phyloP scores from a whole-genome alignment of 2,329 filamentous ascomycete species.

The Basipetospora chlamydospora region DNA sequence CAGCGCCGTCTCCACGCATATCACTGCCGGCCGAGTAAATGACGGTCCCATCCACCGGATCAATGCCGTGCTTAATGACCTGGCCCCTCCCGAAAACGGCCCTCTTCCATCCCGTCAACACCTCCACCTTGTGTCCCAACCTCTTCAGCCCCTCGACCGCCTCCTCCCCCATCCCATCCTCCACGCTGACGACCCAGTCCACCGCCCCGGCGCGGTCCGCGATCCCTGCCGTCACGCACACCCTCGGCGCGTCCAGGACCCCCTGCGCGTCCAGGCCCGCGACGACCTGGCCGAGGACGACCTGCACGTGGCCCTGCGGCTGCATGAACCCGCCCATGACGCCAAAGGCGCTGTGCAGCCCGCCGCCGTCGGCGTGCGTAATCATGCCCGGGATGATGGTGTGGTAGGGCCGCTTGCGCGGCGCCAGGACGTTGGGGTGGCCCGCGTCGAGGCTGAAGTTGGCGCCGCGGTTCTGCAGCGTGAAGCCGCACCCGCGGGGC shows the following conservation, averaged over 20 bases:
- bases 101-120: constrained; percentile 51
- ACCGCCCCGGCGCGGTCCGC: constrained; percentile 42
- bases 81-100: constrained; percentile 74
- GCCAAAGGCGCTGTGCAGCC: constrained; percentile 73
- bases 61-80: constrained; percentile 64
- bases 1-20: constrained; percentile 65
- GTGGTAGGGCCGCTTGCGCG: constrained; percentile 83
- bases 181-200: constrained; percentile 57
- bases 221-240: constrained; percentile 70
- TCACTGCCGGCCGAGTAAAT: constrained; percentile 88
- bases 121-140: constrained; percentile 59
- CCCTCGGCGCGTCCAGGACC: constrained; percentile 77
- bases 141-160: constrained; percentile 51
- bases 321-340: constrained; percentile 99
- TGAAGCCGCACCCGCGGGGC: constrained; percentile 76
- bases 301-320: constrained; percentile 90
- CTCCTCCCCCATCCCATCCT: constrained; percentile 63
- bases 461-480: constrained; percentile 80
- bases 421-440: constrained; percentile 70
- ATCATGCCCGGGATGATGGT: constrained; percentile 92
- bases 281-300: constrained; percentile 75
- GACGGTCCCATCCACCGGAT: constrained; percentile 49
- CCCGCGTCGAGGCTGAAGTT: constrained; percentile 60
- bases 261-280: constrained; percentile 74
- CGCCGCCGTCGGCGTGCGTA: constrained; percentile 60